Base-by-base conservation (phyloP, 2,329 filamentous ascomycete genomes). In the Neofusicoccum ribis region DNA sequence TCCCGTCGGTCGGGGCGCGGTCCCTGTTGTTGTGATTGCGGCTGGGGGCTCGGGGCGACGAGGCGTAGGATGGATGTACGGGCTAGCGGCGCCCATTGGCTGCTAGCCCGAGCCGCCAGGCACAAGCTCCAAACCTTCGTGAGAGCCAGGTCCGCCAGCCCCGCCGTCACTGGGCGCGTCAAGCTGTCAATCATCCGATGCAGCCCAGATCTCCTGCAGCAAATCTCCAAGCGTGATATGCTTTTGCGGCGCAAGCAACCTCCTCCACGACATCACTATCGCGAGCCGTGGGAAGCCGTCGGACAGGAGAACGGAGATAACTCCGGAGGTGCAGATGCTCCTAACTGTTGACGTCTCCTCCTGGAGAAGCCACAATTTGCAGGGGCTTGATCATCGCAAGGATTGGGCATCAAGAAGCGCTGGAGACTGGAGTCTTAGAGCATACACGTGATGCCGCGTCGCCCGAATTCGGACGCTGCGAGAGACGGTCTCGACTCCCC, bases 311-410 rank as follows among this genome's bases (percentile, higher is more conserved):
- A 8, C 47, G 47, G 47, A 50, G 47, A 6, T 31, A 14, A 8
- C 1, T 36, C 49, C 49, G 49, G 15, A 12, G 39, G 39, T 12
- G 39, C 39, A 12, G 6, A 31, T 31, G 27, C 27, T 31, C 27
- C 27, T 31, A 2, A 31, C 27, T 31, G 27, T 31, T n/a, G 15
- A n/a, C 27, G 23, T 51, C 51, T 56, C 51, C 51, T 56, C 51
- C 15, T 41, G 27, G 34, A 36, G 27, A 43, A 36, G 60, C 49
- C 37, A 20, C 23, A 52, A 63, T 44, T 44, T 27, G 36, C 49
- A 12, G 17, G 49, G 60, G 46, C 47, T 8, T 44, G 60, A 63
- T 63, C 49, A n/a, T 20, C 49, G 39, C 60, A 54, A 49, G 60
- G 60, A 63, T 52, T 44, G 50, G 60, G 60, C 47, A 23, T 31